Percentiles rank a stretch among this genome's conserved stretches.
phyloP scores from a whole-genome alignment of 495 filamentous ascomycete species.

The Amniculicola lignicola region DNA sequence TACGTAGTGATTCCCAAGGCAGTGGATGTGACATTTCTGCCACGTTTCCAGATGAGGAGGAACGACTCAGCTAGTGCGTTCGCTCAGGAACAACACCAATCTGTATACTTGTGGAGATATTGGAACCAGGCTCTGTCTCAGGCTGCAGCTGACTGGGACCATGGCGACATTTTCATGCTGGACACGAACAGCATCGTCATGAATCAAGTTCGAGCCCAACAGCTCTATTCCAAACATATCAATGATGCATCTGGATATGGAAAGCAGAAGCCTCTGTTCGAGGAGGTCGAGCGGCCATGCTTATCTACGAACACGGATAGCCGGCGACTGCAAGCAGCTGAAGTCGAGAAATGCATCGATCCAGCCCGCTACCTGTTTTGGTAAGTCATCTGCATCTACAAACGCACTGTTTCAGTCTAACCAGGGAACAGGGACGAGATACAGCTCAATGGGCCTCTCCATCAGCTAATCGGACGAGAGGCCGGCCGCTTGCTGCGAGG shows the following conservation, averaged over 20 bases:
- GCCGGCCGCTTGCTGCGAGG: slow-evolving; percentile 20
- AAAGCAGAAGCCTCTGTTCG: slow-evolving; percentile 29
- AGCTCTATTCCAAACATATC: slow-evolving; percentile 24
- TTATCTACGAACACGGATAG: slow-evolving; percentile 2
- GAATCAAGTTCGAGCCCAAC: slow-evolving; percentile 25
- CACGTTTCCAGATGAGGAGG: slow-evolving; percentile 23
- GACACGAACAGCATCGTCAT: slow-evolving; percentile 24
- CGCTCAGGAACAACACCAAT: slow-evolving; percentile 26
- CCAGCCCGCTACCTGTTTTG: slow-evolving; percentile 28
- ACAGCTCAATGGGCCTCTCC: slow-evolving; percentile 22
- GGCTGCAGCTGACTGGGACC: slow-evolving; percentile 15
- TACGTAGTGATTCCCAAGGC: slow-evolving; percentile 26
- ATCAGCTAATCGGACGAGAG: slow-evolving; percentile 27
- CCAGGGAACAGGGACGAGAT: slow-evolving; percentile 26
- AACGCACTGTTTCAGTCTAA: slow-evolving; percentile 30
- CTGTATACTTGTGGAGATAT: slow-evolving; percentile 28
- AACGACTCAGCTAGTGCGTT: background rate
- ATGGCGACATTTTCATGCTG: slow-evolving; percentile 27
- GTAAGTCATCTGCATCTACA: slow-evolving; percentile 16
- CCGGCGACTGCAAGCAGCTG: slow-evolving; percentile 6
- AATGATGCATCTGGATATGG: slow-evolving; percentile 25
- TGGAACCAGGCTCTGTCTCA: slow-evolving; percentile 28
- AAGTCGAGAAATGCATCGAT: slow-evolving; percentile 18
- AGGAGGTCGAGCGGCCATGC: slow-evolving; percentile 30
- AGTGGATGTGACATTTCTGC: slow-evolving; percentile 31